Base-by-base conservation (phyloP, 2,329 filamentous ascomycete species). In the Sarocladium kiliense region DNA sequence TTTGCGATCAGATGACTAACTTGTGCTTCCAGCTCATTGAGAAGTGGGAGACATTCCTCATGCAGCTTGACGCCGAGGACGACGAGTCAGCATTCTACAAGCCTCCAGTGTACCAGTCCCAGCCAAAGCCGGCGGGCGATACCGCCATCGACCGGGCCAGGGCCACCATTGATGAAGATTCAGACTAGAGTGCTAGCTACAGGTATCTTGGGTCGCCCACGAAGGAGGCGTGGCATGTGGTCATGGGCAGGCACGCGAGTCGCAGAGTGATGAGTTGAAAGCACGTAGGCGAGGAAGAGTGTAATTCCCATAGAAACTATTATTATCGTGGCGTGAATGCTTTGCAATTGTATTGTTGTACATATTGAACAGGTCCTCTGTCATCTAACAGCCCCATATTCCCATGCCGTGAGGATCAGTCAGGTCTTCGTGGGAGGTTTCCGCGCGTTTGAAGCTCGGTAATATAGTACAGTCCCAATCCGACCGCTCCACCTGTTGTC, bases 31-130 rank as follows among this genome's bases (percentile, higher is more conserved):
- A 84, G 79, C 71, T 84, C 60, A 85, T 86, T 65, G 94, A 99
- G 73, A 87, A 97, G 59, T 99, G 94, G 94, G 94, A 99, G 74
- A 97, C 94, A 0, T 99, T 96, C 76, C 79, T 99, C 54, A 87
- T 97, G 80, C 94, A 97, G 69, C 78, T 99, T 42, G 94, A 99
- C 68, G 89, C 91, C 9, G 93, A 96, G 64, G 93, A 97, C 57
- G 91, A 96, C 61, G 90, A 86, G 58, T 78, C 80, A 3, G 80
- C 79, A 11, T 87, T 87, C 64, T 86, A 86, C 68, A 78, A 80
- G 56, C 82, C 83, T 3, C 82, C 83, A 2, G 78, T 84, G n/a
- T 76, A 80, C 60, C 74, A 80, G 58, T 62, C 71, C 25, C 64
- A 71, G 51, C 72, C 75, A 62, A 79, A 80, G 69, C 70, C 74